A percentile compares a stretch with the other conserved stretches of the same genome.
These are phyloP conservation scores for Aspergillus ostianus DNA, from an alignment of 495 filamentous ascomycete species.

Conservation along the genomic window DNA sequence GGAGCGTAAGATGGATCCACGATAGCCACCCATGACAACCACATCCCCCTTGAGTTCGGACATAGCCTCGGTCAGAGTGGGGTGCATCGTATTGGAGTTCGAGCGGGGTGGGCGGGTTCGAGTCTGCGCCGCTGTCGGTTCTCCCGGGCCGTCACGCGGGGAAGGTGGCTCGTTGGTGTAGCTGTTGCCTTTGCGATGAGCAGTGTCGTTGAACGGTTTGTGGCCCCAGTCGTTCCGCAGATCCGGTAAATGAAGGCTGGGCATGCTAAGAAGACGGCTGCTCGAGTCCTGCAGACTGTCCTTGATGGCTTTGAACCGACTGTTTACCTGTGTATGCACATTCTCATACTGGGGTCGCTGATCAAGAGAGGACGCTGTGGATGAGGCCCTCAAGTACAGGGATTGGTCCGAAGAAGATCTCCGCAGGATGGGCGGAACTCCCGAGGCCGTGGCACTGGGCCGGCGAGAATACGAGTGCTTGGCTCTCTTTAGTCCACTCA, in stretches of 20 bases:
- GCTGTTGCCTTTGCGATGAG: constrained; percentile 20
- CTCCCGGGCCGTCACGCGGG: not conserved
- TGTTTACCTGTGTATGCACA: constrained; percentile 75
- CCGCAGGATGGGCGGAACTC: constrained; percentile 45
- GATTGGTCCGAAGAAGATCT: constrained; percentile 74
- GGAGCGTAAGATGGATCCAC: constrained; percentile 86
- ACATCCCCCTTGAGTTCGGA: constrained; percentile 77
- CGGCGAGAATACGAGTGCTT: constrained; percentile 35
- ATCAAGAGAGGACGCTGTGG: constrained; percentile 76
- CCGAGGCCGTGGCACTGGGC: constrained; percentile 24
- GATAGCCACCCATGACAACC: constrained; percentile 86
- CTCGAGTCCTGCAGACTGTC: constrained; percentile 81
- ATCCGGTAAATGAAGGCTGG: constrained; percentile 52
- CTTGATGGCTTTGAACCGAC: constrained; percentile 84
- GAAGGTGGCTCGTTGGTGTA: constrained; percentile 11
- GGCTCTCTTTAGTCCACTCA: constrained; percentile 30
- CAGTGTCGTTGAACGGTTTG: constrained; percentile 25
- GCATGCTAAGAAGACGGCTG: constrained; percentile 67
- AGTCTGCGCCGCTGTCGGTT: constrained; percentile 10
- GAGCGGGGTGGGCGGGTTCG: constrained; percentile 26
- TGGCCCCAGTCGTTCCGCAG: constrained; percentile 42
- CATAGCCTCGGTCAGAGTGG: constrained; percentile 62
- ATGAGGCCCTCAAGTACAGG: constrained; percentile 61
- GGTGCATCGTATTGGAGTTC: constrained; percentile 38
- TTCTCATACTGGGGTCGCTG: constrained; percentile 83